phyloP scores from a whole-genome alignment of 2,329 filamentous ascomycete genomes.

The Coniosporium tulheliwenetii region DNA sequence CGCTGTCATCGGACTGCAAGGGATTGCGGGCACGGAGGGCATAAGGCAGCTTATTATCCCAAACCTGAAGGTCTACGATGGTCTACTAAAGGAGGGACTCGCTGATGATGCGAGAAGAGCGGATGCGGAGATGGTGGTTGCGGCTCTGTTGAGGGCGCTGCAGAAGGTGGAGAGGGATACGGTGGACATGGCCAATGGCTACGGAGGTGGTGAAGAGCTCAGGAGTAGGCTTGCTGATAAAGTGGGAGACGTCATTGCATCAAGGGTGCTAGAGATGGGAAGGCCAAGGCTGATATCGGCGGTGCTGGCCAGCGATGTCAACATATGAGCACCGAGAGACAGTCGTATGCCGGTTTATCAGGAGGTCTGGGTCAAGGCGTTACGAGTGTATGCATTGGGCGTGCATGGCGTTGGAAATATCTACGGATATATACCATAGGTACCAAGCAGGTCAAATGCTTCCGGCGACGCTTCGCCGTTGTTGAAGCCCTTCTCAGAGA shows the following conservation, averaged over 20 bases:
- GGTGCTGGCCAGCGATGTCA: constrained; percentile 20
- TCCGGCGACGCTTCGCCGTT: too few species aligned
- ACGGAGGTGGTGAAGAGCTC: constrained; percentile 22
- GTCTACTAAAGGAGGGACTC: constrained; percentile 40
- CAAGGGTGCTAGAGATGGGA: constrained; percentile 22
- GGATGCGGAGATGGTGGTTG: constrained; percentile 46
- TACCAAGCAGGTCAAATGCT: too few species aligned
- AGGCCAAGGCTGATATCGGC: constrained; percentile 19
- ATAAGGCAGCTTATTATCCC: constrained; percentile 50
- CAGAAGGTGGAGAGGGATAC: constrained; percentile 34
- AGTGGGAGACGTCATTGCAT: constrained; percentile 27
- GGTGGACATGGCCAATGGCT: constrained; percentile 19
- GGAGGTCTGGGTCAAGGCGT: too few species aligned
- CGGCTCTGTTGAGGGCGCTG: constrained; percentile 40
- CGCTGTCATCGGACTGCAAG: constrained; percentile 63
- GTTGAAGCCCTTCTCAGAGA: too few species aligned
- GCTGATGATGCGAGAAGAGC: constrained; percentile 28
- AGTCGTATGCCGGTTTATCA: too few species aligned
- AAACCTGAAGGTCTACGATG: constrained; percentile 49
- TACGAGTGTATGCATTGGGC: too few species aligned
- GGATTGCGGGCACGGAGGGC: constrained; percentile 55
- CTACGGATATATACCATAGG: too few species aligned
- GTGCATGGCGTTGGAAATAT: too few species aligned
- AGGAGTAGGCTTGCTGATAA: constrained; percentile 24
- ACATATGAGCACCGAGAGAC: too few species aligned